phyloP scores from a whole-genome alignment of 345 rosid genomes.

The Erysimum cheiranthoides region DNA sequence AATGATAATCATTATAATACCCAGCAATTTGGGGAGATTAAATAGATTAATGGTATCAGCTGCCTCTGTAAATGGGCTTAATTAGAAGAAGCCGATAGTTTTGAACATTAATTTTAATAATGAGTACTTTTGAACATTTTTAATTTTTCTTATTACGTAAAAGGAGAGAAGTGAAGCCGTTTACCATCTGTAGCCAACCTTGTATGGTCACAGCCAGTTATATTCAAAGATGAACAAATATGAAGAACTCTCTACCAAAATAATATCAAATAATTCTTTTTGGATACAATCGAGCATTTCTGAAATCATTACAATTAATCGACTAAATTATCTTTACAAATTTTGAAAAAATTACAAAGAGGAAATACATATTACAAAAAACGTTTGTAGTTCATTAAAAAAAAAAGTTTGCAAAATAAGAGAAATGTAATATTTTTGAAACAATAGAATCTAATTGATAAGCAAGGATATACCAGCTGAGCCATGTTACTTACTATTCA shows the following conservation, averaged over 20 bases:
- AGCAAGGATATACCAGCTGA: conserved; percentile 30
- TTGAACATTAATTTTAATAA: conserved; percentile 14
- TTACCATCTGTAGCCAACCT: conserved; percentile 38
- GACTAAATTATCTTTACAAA: neutral
- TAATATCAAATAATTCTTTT: neutral
- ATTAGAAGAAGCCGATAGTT: conserved; percentile 25
- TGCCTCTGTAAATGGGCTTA: conserved; percentile 33
- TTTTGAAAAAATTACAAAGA: neutral
- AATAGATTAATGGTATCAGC: conserved; percentile 25
- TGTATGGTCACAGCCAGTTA: conserved; percentile 15
- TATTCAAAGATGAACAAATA: conserved; percentile 33
- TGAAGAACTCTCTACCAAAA: conserved; percentile 4
- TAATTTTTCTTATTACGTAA: conserved; percentile 12
- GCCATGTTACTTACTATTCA: conserved; percentile 16
- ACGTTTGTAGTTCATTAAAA: neutral
- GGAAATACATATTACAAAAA: neutral
- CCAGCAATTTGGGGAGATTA: neutral
- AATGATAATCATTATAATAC: conserved; percentile 23
- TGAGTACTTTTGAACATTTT: conserved; percentile 25
- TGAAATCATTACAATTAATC: neutral
- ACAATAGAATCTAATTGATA: neutral
- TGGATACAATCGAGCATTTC: neutral
- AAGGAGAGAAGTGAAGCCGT: conserved; percentile 14
- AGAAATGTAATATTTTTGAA: no score
- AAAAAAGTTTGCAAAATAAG: no score